A percentile compares a stretch with the other conserved stretches of the same genome.
These are phyloP conservation scores for Cyclotella distinguenda DNA, from an alignment of 108 stramenopile species.

Conservation along the genomic window DNA sequence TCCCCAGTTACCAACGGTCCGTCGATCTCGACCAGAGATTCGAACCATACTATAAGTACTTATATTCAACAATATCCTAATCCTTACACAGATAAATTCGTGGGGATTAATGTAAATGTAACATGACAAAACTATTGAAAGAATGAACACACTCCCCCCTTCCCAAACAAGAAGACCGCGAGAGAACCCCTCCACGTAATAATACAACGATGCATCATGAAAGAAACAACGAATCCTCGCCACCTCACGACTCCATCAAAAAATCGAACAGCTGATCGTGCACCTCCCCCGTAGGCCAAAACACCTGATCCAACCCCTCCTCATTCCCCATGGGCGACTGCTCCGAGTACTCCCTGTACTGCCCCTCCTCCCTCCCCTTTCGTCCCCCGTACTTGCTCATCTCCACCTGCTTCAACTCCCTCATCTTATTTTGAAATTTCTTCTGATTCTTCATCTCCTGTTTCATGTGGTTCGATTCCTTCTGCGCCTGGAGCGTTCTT, in stretches of 20 bases:
- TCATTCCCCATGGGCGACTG: constrained; percentile 22
- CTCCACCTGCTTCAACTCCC: constrained; percentile 79
- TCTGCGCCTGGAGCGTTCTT: constrained; percentile 41
- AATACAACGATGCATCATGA: too few relatives aligned
- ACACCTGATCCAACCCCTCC: constrained; percentile 35
- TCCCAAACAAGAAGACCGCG: too few relatives aligned
- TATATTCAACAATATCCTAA: too few relatives aligned
- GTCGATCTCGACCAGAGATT: too few relatives aligned
- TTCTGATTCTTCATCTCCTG: constrained; percentile 83
- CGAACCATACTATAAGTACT: too few relatives aligned
- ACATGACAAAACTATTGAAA: too few relatives aligned
- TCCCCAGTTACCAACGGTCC: too few relatives aligned
- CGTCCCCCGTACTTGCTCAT: constrained; percentile 56
- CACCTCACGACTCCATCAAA: constrained; percentile 55
- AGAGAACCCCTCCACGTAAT: too few relatives aligned
- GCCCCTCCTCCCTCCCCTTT: neutral
- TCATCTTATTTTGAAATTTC: constrained; percentile 82
- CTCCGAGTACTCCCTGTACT: neutral
- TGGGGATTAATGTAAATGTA: too few relatives aligned
- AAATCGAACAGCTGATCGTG: constrained; percentile 87
- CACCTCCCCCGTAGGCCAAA: constrained; percentile 74
- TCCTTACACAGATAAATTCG: too few relatives aligned
- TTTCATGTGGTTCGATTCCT: constrained; percentile 80
- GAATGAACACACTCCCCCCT: too few relatives aligned
- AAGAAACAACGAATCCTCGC: too few relatives aligned